These are phyloP conservation scores for Cyclocybe aegerita DNA, from an alignment of 768 basidiomycete genomes.

Conservation along the genomic window DNA sequence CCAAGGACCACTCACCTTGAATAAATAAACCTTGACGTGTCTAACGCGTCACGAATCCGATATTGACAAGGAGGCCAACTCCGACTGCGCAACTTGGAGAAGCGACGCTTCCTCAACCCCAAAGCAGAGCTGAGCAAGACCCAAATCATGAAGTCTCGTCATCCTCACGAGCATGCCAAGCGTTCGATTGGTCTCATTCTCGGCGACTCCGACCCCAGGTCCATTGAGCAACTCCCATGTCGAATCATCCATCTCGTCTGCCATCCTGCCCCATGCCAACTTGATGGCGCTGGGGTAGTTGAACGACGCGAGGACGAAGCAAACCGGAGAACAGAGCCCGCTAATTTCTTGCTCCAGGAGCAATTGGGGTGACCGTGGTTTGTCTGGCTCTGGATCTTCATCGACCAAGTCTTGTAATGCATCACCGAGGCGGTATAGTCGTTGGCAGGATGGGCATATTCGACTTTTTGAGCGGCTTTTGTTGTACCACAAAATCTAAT, in stretches of 20 bases:
- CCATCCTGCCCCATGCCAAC: slow-evolving; percentile 66
- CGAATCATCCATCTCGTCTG: slow-evolving; percentile 64
- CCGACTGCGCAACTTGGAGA: slow-evolving; percentile 5
- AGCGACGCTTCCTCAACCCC: slow-evolving; percentile 23
- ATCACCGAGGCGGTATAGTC: slow-evolving; percentile 72
- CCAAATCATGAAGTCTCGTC: slow-evolving; percentile 74
- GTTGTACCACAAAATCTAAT: slow-evolving; percentile 82
- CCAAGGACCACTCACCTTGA: too few species aligned
- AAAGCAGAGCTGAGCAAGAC: slow-evolving; percentile 64
- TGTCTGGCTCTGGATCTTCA: slow-evolving; percentile 15
- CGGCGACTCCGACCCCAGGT: slow-evolving; percentile 34
- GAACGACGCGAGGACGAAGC: slow-evolving; percentile 72
- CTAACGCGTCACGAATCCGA: neutral
- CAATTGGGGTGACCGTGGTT: slow-evolving; percentile 14
- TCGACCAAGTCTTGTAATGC: slow-evolving; percentile 47
- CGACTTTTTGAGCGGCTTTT: slow-evolving; percentile 71
- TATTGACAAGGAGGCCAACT: neutral
- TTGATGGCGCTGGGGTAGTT: slow-evolving; percentile 63
- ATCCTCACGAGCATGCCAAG: slow-evolving; percentile 72
- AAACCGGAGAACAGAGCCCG: slow-evolving; percentile 76
- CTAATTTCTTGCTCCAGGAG: slow-evolving; percentile 68
- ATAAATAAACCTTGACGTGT: neutral
- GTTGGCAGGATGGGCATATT: slow-evolving; percentile 76
- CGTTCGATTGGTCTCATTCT: slow-evolving; percentile 30
- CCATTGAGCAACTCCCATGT: slow-evolving; percentile 64